Evolutionary conservation across 371 early-diverging fungal species (phyloP).

Genomic region (Apophysomyces variabilis): DNA sequence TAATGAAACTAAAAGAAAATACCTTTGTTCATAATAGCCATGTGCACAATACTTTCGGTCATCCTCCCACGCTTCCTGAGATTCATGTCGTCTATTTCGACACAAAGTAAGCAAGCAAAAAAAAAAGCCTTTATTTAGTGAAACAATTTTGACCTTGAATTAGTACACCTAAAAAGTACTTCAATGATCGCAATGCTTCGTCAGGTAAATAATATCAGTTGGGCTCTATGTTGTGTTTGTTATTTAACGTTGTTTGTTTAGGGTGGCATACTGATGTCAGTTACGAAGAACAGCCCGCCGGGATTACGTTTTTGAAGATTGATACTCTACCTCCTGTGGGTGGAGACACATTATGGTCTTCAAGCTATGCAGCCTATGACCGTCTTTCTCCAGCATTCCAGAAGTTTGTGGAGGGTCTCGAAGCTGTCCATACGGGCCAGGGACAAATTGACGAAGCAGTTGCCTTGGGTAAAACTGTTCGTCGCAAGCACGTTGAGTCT

Average conservation of each 20-base stretch:
- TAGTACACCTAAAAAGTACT: constrained; percentile 50
- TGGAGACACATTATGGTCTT: constrained; percentile 65
- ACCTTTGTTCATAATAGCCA: constrained; percentile 31
- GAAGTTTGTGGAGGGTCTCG: constrained; percentile 60
- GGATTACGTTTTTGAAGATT: constrained; percentile 60
- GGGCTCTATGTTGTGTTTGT: constrained; percentile 19
- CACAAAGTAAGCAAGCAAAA: constrained; percentile 13
- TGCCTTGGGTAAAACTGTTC: constrained; percentile 42
- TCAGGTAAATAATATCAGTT: constrained; percentile 59
- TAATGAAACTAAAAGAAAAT: no score
- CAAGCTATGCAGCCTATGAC: constrained; percentile 62
- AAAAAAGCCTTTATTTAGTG: neutral
- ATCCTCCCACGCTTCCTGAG: constrained; percentile 31
- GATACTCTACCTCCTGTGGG: constrained; percentile 58
- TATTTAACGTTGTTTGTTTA: constrained; percentile 4
- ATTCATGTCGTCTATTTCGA: constrained; percentile 30
- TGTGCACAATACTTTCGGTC: constrained; percentile 55
- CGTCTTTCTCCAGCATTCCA: constrained; percentile 59
- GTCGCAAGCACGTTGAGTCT: constrained; percentile 47
- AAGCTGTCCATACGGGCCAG: constrained; percentile 63
- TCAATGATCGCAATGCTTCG: constrained; percentile 44
- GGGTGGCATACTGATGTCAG: constrained; percentile 66
- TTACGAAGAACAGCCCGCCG: constrained; percentile 63
- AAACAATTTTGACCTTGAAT: no score
- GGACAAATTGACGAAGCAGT: constrained; percentile 44